Percentiles rank a stretch among this genome's conserved stretches.
Evolutionary conservation across 2,329 filamentous ascomycete genomes (phyloP).

Genomic region (Penicillium freii): DNA sequence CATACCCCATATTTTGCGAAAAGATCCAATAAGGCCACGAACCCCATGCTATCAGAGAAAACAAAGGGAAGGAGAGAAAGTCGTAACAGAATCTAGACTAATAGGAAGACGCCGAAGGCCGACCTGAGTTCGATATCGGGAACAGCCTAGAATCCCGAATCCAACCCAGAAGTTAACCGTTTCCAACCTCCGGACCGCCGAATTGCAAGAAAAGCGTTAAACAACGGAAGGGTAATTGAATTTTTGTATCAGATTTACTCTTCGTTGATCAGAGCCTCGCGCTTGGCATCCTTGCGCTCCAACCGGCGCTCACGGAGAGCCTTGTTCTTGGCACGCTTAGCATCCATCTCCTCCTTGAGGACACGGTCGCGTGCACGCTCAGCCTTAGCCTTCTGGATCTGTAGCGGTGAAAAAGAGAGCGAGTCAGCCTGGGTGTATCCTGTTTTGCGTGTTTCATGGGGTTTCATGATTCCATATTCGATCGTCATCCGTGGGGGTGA

Average conservation of each 20-base stretch:
- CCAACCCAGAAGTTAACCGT: constrained; percentile 30
- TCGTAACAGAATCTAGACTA: constrained; percentile 21
- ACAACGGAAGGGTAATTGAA: constrained; percentile 28
- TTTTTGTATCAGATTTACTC: constrained; percentile 37
- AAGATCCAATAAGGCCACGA: constrained; percentile 20
- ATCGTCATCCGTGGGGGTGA: constrained; percentile 5
- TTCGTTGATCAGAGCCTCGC: constrained; percentile 77
- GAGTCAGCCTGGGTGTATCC: constrained; percentile 18
- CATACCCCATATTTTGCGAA: constrained; percentile 18
- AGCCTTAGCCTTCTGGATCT: constrained; percentile 99
- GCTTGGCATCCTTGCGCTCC: constrained; percentile 89
- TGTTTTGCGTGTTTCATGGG: not conserved
- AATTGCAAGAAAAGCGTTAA: constrained; percentile 30
- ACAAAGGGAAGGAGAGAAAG: constrained; percentile 15
- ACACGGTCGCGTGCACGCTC: constrained; percentile 95
- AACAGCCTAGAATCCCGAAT: constrained; percentile 31
- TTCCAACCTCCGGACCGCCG: constrained; percentile 40
- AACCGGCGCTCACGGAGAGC: constrained; percentile 97
- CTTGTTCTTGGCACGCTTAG: constrained; percentile 99
- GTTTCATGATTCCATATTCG: not conserved
- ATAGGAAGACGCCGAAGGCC: constrained; percentile 28
- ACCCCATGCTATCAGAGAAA: constrained; percentile 17
- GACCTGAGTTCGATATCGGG: constrained; percentile 30
- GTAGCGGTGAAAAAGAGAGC: constrained; percentile 31
- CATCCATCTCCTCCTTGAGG: constrained; percentile 99